Evolutionary conservation across 345 rosid genomes (phyloP).

Genomic region (Atalantia buxifolia): DNA sequence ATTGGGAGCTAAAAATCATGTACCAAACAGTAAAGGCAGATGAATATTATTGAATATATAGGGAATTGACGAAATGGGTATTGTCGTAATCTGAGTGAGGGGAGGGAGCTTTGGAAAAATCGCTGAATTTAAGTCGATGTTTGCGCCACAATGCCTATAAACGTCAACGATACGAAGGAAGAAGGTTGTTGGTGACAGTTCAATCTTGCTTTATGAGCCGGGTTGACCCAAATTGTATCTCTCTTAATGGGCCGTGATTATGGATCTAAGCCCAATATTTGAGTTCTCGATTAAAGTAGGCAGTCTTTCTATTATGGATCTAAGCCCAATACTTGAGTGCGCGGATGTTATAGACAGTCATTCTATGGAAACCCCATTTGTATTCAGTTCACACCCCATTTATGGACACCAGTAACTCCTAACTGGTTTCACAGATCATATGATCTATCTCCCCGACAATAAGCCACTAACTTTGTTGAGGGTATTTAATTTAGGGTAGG

Average conservation of each 20-base stretch:
- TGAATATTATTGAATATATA: neutral
- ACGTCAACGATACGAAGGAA: neutral
- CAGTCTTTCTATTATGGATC: too few species aligned
- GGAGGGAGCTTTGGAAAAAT: constrained; percentile 28
- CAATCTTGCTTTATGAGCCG: neutral
- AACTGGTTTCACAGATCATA: too few species aligned
- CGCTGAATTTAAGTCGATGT: constrained; percentile 14
- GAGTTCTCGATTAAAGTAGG: too few species aligned
- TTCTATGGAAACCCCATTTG: too few species aligned
- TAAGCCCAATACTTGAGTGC: too few species aligned
- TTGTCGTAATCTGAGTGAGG: neutral
- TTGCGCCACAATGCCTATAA: neutral
- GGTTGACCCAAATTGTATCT: neutral
- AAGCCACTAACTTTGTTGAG: too few species aligned
- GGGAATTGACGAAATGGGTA: constrained; percentile 3
- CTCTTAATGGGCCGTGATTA: neutral
- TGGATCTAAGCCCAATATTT: neutral
- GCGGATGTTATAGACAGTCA: too few species aligned
- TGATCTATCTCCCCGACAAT: too few species aligned
- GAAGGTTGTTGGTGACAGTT: neutral
- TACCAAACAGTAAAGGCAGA: neutral
- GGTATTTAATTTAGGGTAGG: too few species aligned
- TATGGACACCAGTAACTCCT: too few species aligned
- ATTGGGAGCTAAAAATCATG: constrained; percentile 13
- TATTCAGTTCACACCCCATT: too few species aligned